Evolutionary conservation across 2,329 filamentous ascomycete species (phyloP).

Genomic region (Aspergillus pseudotamarii): DNA sequence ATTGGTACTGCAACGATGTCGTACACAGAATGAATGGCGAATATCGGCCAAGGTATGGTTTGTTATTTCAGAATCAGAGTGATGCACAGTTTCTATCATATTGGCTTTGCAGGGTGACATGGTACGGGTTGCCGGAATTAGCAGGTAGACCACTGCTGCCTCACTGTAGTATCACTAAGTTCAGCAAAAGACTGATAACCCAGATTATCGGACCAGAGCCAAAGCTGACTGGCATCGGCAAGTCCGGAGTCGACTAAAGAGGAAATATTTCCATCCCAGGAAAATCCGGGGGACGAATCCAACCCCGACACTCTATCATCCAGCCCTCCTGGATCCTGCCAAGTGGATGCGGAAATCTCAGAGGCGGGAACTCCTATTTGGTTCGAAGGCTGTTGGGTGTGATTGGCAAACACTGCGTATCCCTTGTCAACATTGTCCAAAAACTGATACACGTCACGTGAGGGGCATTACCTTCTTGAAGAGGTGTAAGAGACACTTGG

Average conservation of each 20-base stretch:
- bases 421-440: background rate
- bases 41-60: no score
- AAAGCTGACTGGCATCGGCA: slow-evolving; percentile 2
- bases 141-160: background rate
- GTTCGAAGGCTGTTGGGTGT: background rate
- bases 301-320: background rate
- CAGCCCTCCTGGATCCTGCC: background rate
- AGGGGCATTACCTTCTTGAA: background rate
- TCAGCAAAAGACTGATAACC: slow-evolving; percentile 2
- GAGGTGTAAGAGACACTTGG: background rate
- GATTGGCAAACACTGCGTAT: background rate
- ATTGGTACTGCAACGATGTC: no score
- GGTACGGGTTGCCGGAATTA: background rate
- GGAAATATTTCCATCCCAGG: slow-evolving; percentile 5
- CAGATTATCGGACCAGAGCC: slow-evolving; percentile 1
- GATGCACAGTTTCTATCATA: no score
- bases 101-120: background rate
- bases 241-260: slow-evolving; percentile 1
- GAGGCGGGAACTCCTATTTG: background rate
- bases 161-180: background rate
- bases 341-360: background rate
- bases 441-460: background rate
- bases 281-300: background rate
- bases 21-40: no score
- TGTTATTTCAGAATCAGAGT: no score